Base-by-base conservation (phyloP, 805 yeast species). In the Nakazawaea anatomiae region DNA sequence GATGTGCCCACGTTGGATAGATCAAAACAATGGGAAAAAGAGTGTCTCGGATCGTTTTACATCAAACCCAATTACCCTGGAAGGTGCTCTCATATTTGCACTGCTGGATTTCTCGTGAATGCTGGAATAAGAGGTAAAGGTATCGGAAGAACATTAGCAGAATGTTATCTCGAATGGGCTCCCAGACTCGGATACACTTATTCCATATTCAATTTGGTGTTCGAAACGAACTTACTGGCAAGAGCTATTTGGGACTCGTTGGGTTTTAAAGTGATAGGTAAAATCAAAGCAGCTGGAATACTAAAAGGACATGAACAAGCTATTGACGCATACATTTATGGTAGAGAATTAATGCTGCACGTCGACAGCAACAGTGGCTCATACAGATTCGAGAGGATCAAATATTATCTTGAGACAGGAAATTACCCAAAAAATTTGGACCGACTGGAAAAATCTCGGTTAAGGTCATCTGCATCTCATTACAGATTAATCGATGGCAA, bases 91-190 rank as follows among this genome's bases (percentile, higher is more conserved):
- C 97, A 92, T 62, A 85, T 94, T n/a, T 90, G 96, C 59, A 87
- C 96, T 0, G 96, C 89, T 1, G 85, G 85, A 25, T 87, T 92
- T 58, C 70, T 92, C 36, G 98, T 92, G 2, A 90, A 92, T 66
- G 94, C 96, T 4, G 96, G 96, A 56, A 89, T 89, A 58, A 73
- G 99, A 59, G 90, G 92, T 29, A 88, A 87, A 63, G 96, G 97
- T 4, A 88, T 94, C 30, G 99, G 98, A 5, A 73, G 85, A 50
- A 86, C 94, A 0, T 66, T 94, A 54, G 83, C 87, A 14, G 96
- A 89, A 59, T 85, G 95, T 58, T 89, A 82, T 58, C 64, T 91
- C 28, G 89, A 85, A 53, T 94, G 98, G 98, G 89, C 97, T 1
- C 92, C 92, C 11, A 74, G 82, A 54, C 71, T 94, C 40, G 97